phyloP scores from a whole-genome alignment of 1,139 yeast species.

The Oligophagozyma castellii region DNA sequence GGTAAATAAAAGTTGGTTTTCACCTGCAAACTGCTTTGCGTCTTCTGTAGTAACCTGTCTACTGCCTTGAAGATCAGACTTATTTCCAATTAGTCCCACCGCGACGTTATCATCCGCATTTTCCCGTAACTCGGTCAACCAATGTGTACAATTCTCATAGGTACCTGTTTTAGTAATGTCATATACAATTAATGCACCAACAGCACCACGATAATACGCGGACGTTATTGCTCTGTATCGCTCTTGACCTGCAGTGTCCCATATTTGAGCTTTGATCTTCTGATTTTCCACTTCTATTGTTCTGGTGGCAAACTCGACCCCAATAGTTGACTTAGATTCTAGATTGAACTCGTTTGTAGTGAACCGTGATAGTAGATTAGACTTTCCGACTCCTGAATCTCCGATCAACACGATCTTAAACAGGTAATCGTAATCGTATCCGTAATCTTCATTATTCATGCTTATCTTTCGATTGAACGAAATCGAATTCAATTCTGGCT shows the following conservation, averaged over 20 bases:
- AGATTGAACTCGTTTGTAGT: slow-evolving; percentile 91
- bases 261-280: slow-evolving; percentile 91
- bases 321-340: slow-evolving; percentile 89
- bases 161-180: slow-evolving; percentile 89
- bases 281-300: slow-evolving; percentile 91
- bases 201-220: slow-evolving; percentile 96
- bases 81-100: slow-evolving; percentile 91
- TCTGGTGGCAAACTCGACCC: slow-evolving; percentile 96
- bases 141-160: slow-evolving; percentile 85
- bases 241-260: slow-evolving; percentile 99
- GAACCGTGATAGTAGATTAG: slow-evolving; percentile 84
- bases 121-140: slow-evolving; percentile 91
- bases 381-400: slow-evolving; percentile 95
- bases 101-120: slow-evolving; percentile 96
- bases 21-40: slow-evolving; percentile 89
- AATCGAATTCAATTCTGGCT: too few relatives aligned
- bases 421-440: slow-evolving; percentile 88
- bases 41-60: slow-evolving; percentile 98
- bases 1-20: slow-evolving; percentile 80
- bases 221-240: slow-evolving; percentile 95
- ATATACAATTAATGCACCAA: slow-evolving; percentile 90
- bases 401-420: slow-evolving; percentile 95
- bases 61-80: slow-evolving; percentile 87
- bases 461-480: too few relatives aligned
- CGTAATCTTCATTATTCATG: slow-evolving; percentile 49